Percentiles rank a stretch among this genome's conserved stretches.
Evolutionary conservation across 2,329 filamentous ascomycete species (phyloP).

Genomic region (Thyridium curvatum): DNA sequence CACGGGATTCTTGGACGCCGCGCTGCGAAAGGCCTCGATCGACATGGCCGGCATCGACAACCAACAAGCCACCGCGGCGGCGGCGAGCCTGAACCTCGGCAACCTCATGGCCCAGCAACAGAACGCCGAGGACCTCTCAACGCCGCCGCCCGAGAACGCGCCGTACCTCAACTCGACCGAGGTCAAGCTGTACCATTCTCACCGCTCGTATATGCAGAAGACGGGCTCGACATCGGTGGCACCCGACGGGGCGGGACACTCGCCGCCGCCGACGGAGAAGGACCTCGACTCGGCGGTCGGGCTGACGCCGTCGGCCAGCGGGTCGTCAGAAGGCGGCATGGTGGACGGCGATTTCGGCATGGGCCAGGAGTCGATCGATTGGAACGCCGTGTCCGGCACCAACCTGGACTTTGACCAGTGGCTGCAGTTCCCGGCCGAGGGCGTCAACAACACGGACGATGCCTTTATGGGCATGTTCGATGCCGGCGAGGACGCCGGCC

Average conservation of each 20-base stretch:
- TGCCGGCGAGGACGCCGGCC: background rate
- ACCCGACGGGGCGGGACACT: conserved; percentile 29
- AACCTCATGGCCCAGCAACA: conserved; percentile 16
- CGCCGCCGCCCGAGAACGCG: conserved; percentile 47
- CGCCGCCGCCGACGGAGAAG: conserved; percentile 36
- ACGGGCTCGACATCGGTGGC: conserved; percentile 6
- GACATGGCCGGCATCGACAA: conserved; percentile 44
- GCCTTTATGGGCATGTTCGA: conserved; percentile 19
- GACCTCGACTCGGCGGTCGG: conserved; percentile 30
- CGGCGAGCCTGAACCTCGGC: conserved; percentile 16
- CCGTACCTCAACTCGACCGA: conserved; percentile 19
- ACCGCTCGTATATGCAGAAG: conserved; percentile 25
- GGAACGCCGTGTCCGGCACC: conserved; percentile 42
- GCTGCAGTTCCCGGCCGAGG: conserved; percentile 48
- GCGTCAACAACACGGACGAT: conserved; percentile 16
- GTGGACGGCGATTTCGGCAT: conserved; percentile 39
- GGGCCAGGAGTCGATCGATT: conserved; percentile 45
- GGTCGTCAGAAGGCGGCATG: conserved; percentile 32
- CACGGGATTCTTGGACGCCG: conserved; percentile 89
- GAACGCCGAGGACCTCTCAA: conserved; percentile 28
- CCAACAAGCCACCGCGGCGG: conserved; percentile 8
- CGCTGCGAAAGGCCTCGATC: conserved; percentile 80
- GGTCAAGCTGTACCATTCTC: conserved; percentile 8
- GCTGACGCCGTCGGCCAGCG: conserved; percentile 39
- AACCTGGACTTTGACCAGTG: conserved; percentile 54